phyloP scores from a whole-genome alignment of 2,329 filamentous ascomycete species.

The Fusarium sp. region DNA sequence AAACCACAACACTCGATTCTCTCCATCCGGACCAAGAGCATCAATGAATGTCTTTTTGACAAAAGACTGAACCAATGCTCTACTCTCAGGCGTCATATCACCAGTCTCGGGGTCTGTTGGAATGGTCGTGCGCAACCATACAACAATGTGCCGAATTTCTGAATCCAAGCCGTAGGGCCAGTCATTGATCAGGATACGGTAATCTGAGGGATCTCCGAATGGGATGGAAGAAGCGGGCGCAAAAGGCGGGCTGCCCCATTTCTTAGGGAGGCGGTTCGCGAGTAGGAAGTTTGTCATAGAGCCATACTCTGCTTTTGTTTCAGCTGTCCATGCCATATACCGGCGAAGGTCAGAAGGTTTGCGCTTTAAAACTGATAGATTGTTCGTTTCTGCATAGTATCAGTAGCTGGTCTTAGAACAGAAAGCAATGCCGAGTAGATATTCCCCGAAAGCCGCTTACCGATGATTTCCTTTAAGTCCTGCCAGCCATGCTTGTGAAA shows the following conservation, averaged over 20 bases:
- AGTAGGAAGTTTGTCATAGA: conserved; percentile 84
- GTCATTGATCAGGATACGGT: conserved; percentile 84
- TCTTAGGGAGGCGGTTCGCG: conserved; percentile 72
- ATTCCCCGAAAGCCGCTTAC: conserved; percentile 54
- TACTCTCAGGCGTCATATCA: conserved; percentile 77
- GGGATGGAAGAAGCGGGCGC: conserved; percentile 62
- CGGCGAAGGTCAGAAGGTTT: conserved; percentile 82
- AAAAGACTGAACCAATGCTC: conserved; percentile 73
- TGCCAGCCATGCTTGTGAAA: conserved; percentile 81
- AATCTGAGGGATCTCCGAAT: conserved; percentile 67
- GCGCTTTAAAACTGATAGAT: conserved; percentile 81
- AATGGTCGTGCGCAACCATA: conserved; percentile 89
- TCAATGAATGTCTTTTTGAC: conserved; percentile 76
- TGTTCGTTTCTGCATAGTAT: conserved; percentile 59
- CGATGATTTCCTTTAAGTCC: conserved; percentile 75
- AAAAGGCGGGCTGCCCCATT: conserved; percentile 74
- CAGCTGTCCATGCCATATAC: conserved; percentile 82
- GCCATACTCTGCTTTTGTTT: conserved; percentile 78
- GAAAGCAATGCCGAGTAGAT: background rate
- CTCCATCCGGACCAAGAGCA: conserved; percentile 63
- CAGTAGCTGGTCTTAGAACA: conserved; percentile 18
- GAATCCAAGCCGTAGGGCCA: conserved; percentile 87
- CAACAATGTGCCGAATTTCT: conserved; percentile 82
- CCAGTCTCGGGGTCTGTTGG: conserved; percentile 77
- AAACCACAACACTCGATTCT: conserved; percentile 79